These are phyloP conservation scores for Friedmanniomyces simplex DNA, from an alignment of 495 filamentous ascomycete genomes.

Conservation along the genomic window DNA sequence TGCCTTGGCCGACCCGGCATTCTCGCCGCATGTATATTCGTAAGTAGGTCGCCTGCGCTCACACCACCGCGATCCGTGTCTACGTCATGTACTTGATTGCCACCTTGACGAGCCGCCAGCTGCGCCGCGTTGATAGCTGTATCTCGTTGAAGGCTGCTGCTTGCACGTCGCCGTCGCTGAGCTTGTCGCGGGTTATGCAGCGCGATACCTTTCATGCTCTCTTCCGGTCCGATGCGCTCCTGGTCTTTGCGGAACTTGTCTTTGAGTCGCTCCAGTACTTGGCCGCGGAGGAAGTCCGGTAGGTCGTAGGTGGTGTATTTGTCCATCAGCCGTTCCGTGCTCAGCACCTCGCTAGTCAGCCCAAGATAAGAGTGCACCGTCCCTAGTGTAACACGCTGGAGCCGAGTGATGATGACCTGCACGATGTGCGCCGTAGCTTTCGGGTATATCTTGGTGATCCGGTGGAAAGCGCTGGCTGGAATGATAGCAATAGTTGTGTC, in stretches of 20 bases:
- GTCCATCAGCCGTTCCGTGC: constrained; percentile 84
- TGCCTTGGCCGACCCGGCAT: constrained; percentile 30
- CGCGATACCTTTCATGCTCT: constrained; percentile 87
- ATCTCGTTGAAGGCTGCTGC: constrained; percentile 67
- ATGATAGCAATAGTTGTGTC: constrained; percentile 98
- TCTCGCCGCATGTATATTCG: constrained; percentile 48
- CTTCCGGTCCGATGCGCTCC: constrained; percentile 74
- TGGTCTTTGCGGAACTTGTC: constrained; percentile 82
- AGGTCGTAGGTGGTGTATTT: constrained; percentile 84
- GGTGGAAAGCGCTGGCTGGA: constrained; percentile 86
- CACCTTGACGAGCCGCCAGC: constrained; percentile 13
- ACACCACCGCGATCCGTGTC: constrained; percentile 21
- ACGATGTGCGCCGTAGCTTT: constrained; percentile 96
- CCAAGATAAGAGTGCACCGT: constrained; percentile 92
- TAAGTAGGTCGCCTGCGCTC: constrained; percentile 57
- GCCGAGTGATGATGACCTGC: constrained; percentile 86
- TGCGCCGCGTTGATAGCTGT: constrained; percentile 50
- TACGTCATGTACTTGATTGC: constrained; percentile 1
- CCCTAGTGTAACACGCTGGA: constrained; percentile 87
- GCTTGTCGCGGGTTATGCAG: constrained; percentile 70
- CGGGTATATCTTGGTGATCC: constrained; percentile 88
- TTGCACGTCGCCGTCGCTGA: constrained; percentile 55
- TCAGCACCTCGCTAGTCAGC: constrained; percentile 77
- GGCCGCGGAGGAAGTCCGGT: constrained; percentile 80
- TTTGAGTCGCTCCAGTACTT: constrained; percentile 75